Evolutionary conservation across 2,329 filamentous ascomycete species (phyloP), one percentile per base, ranked within the genome.

Genomic region (Gremmenia infestans): DNA sequence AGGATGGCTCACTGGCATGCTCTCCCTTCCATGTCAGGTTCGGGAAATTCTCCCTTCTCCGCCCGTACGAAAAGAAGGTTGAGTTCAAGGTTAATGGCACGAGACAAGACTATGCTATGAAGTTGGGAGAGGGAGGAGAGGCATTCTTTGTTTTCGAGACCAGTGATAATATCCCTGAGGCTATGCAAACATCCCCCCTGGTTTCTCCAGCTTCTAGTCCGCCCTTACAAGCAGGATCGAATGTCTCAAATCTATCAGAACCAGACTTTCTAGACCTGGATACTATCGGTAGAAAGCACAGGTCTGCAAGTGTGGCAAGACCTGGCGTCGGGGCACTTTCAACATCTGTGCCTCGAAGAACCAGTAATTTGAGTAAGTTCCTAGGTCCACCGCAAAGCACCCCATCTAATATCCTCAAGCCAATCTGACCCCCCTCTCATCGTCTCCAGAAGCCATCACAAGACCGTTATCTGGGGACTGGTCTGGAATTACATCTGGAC

Each of bases 71-170:
- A 74, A 99, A 99, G 76, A 99, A 97, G 82, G 94, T 99, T 68
- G 92, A 97, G 74, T 99, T 99, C 76, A 83, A 82, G 66, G 92
- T 99, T 80, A 99, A 99, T 78, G 88, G 89, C 68, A 76, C 82
- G 59, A 95, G 94, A 74, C 91, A 96, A 72, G 81, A 94, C 64
- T 97, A 96, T 77, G 86, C 94, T 48, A 99, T 99, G 94, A 99
- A 99, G 76, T 81, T 99, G 19, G 94, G 94, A 46, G 94, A 99
- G 71, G 94, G 91, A 52, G 94, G 94, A 62, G 94, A 99, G 76
- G 94, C 94, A 25, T 99, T 99, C 76, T 99, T 99, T 73, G 91
- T 99, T 61, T 97, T 99, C 68, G 91, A 97, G 75, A 99, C 94
- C 8, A 88, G 87, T 52, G 90, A 93, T 64, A 87, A 85, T 67